phyloP scores from a whole-genome alignment of 768 basidiomycete genomes.

The Lyophyllum semitale region DNA sequence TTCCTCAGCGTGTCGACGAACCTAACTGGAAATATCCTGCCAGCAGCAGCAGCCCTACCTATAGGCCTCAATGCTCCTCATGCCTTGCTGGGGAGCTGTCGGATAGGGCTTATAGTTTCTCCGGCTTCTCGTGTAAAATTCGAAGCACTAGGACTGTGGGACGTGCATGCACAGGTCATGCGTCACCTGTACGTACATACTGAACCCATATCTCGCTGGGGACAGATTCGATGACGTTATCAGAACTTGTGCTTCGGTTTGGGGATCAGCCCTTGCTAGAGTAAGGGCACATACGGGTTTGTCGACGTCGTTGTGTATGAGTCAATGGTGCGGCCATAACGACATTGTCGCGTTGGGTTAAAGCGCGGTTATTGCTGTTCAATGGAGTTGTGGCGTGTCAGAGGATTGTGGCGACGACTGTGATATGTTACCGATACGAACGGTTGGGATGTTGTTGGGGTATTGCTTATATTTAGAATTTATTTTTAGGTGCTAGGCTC shows the following conservation, averaged over 20 bases:
- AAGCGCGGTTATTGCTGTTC: slow-evolving; percentile 15
- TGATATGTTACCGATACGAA: too few species aligned
- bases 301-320: too few species aligned
- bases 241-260: not conserved
- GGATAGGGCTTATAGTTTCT: not conserved
- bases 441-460: too few species aligned
- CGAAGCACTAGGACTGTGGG: not conserved
- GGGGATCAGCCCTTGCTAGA: not conserved
- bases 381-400: too few species aligned
- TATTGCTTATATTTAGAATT: not conserved
- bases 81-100: not conserved
- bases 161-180: not conserved
- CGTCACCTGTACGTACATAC: not conserved
- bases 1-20: too few species aligned
- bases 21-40: too few species aligned
- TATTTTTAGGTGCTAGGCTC: not conserved
- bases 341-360: too few species aligned
- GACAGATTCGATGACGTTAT: not conserved
- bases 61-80: too few species aligned
- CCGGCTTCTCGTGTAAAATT: not conserved
- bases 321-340: too few species aligned
- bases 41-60: too few species aligned
- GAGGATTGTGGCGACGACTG: not conserved
- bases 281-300: too few species aligned
- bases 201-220: not conserved